Base-by-base conservation (phyloP, 2,329 filamentous ascomycete genomes). In the Setomelanomma holmii region DNA sequence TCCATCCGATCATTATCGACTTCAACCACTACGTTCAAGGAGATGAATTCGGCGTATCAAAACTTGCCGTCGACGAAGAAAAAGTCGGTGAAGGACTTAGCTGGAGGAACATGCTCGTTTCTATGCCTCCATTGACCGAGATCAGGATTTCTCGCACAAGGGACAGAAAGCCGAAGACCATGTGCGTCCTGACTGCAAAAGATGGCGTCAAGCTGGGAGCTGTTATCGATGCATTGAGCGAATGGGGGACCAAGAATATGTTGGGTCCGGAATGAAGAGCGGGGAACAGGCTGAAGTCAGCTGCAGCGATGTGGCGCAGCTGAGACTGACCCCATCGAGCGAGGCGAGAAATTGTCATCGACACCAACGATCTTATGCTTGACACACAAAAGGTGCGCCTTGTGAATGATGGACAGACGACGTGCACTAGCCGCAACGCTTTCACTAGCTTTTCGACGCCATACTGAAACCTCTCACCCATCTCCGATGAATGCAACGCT, bases 101-200 rank as follows among this genome's bases (percentile, higher is more conserved):
- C 12, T 51, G 48, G 48, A 33, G 42, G 8, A 41, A 45, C 24
- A 51, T 51, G 48, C 36, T 51, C 5, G 34, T 51, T 20, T 45
- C 40, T 20, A 51, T 51, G 48, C 48, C 48, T 8, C 48, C 48
- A 4, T 20, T 51, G 19, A 40, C 27, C 3, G 48, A 51, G 48
- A 35, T 51, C 7, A 40, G 35, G 21, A 40, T 51, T 4, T 27
- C 21, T 11, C 48, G 27, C n/a, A 44, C 35, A 7, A 17, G 36
- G 17, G 35, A 22, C 2, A 51, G 16, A 17, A 42, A 39, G 35
- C 23, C 17, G 17, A 40, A 33, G 21, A 45, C 21, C 20, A 41
- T 39, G 35, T 34, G 41, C 20, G 20, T 45, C 19, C 21, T 40
- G 10, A 34, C 38, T 17, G 41, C 40, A 12, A 39, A 40, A 16